Conservation (phyloP, 2,329 filamentous ascomycete genomes). For the Ambrosiella xylebori region DNA sequence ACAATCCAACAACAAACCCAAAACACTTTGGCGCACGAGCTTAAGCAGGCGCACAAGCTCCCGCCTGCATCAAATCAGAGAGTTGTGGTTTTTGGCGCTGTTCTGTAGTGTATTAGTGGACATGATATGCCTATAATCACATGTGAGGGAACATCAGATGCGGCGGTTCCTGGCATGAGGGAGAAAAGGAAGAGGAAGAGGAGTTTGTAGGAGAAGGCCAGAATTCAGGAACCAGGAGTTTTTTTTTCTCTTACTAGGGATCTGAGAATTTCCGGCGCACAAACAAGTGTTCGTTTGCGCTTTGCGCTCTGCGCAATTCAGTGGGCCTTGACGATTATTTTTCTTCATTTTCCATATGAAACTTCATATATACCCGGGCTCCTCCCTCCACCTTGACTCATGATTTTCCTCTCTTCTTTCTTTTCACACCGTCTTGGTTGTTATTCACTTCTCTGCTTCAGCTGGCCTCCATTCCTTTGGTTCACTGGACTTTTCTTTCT, state of each 20-base stretch:
- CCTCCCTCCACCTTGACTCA: background rate
- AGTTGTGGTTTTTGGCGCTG: too few relatives aligned
- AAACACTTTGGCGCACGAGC: background rate
- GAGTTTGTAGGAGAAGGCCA: too few relatives aligned
- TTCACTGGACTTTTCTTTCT: constrained; percentile 2
- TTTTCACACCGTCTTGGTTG: constrained; percentile 8
- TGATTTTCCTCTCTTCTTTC: background rate
- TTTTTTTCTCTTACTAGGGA: background rate
- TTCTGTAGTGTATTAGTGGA: too few relatives aligned
- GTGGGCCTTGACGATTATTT: background rate
- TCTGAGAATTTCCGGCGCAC: background rate
- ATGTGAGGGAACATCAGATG: too few relatives aligned
- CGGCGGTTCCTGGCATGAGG: too few relatives aligned
- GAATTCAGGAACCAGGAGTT: too few relatives aligned
- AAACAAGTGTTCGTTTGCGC: background rate
- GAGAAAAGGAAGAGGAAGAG: too few relatives aligned
- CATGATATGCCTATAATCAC: too few relatives aligned
- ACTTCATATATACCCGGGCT: background rate
- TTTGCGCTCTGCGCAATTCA: background rate
- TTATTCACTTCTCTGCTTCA: constrained; percentile 7
- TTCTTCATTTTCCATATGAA: background rate
- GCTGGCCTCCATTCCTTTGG: constrained; percentile 10
- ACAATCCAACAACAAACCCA: background rate
- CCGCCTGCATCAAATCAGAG: background rate
- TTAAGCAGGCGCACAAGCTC: background rate